phyloP scores from a whole-genome alignment of 2,329 filamentous ascomycete genomes.

The Hypoxylon sp. region DNA sequence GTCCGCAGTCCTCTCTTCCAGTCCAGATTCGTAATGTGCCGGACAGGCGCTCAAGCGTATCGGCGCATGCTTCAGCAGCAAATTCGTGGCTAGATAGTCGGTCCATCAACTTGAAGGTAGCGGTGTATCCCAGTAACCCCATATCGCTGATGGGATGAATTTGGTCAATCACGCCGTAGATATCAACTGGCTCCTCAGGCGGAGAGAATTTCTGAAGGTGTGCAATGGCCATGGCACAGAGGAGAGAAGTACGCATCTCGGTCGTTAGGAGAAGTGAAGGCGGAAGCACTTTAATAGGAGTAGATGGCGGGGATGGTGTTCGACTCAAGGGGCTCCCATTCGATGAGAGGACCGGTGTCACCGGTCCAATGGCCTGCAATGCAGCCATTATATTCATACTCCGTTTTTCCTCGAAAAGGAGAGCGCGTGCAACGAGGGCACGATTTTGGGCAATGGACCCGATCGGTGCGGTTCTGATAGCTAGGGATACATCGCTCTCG shows the following conservation, averaged over 20 bases:
- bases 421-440: conserved; percentile 71
- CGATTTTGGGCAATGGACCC: conserved; percentile 79
- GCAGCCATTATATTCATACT: conserved; percentile 71
- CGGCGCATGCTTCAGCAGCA: conserved; percentile 63
- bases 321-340: conserved; percentile 41
- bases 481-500: conserved; percentile 72
- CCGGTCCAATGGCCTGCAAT: conserved; percentile 66
- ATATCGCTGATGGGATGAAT: conserved; percentile 61
- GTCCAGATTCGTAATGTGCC: conserved; percentile 73
- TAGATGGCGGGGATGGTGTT: conserved; percentile 44
- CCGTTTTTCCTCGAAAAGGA: conserved; percentile 69
- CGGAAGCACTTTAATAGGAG: conserved; percentile 64
- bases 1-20: conserved; percentile 66
- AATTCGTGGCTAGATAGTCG: conserved; percentile 64
- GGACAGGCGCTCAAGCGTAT: conserved; percentile 69
- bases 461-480: conserved; percentile 81
- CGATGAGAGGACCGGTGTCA: conserved; percentile 55
- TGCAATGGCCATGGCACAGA: conserved; percentile 73
- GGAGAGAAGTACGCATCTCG: conserved; percentile 71
- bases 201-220: conserved; percentile 65
- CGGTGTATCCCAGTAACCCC: conserved; percentile 72
- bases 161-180: conserved; percentile 66
- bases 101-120: conserved; percentile 72
- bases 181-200: conserved; percentile 61
- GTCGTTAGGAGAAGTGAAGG: conserved; percentile 61